Evolutionary conservation across 1,139 yeast species (phyloP).

Genomic region (Sugiyamaella grinbergsii): DNA sequence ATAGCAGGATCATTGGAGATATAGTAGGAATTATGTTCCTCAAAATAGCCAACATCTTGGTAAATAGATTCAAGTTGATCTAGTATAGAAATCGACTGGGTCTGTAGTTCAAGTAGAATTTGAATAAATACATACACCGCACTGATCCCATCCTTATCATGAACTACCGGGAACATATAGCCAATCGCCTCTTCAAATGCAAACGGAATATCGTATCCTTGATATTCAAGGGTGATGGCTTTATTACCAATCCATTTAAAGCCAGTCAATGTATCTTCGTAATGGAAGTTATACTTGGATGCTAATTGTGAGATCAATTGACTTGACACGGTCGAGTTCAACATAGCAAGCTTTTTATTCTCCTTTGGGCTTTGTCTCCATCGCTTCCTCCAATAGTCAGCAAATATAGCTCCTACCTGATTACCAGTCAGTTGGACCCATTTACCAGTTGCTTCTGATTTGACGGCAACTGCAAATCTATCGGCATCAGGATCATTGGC

Average conservation of each 20-base stretch:
- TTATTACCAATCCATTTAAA: conserved; percentile 97
- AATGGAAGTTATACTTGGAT: conserved; percentile 57
- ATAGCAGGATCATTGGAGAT: conserved; percentile 55
- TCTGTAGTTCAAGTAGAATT: conserved; percentile 50
- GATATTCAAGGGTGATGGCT: conserved; percentile 67
- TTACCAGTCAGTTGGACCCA: conserved; percentile 91
- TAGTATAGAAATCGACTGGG: conserved; percentile 41
- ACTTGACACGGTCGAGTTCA: conserved; percentile 91
- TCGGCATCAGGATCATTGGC: conserved; percentile 99
- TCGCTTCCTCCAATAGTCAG: conserved; percentile 57
- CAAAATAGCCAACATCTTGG: conserved; percentile 71
- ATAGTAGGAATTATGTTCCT: conserved; percentile 87
- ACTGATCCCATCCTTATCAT: conserved; percentile 91
- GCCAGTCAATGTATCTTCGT: conserved; percentile 85
- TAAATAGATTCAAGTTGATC: conserved; percentile 62
- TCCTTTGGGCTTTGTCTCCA: conserved; percentile 30
- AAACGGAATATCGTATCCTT: conserved; percentile 76
- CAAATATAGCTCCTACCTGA: conserved; percentile 85
- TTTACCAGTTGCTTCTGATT: conserved; percentile 39
- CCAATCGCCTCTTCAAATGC: conserved; percentile 97
- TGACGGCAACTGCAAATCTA: conserved; percentile 74
- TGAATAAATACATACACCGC: conserved; percentile 82
- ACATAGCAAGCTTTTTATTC: conserved; percentile 53
- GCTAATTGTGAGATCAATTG: conserved; percentile 80
- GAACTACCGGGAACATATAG: conserved; percentile 82